Evolutionary conservation across 2,329 filamentous ascomycete genomes (phyloP).

Genomic region (Paracamarosporium sp.): DNA sequence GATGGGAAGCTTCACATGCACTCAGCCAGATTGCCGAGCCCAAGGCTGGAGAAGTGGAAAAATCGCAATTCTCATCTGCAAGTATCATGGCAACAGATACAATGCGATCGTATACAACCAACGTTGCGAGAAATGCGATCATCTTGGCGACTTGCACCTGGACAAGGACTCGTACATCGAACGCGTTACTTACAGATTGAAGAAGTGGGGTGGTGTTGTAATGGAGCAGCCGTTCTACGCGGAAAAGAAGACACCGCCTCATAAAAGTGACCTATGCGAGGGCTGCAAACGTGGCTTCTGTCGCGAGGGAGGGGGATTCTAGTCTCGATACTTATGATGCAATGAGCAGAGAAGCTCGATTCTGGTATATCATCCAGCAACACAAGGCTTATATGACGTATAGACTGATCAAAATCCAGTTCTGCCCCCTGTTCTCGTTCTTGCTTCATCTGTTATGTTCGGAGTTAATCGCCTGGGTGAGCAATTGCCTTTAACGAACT

Average conservation of each 20-base stretch:
- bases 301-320: not conserved
- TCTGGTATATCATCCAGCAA: no score
- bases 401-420: no score
- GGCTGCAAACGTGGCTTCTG: not conserved
- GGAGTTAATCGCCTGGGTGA: no score
- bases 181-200: constrained; percentile 15
- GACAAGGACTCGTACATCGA: constrained; percentile 19
- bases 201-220: constrained; percentile 2
- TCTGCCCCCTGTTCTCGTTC: no score
- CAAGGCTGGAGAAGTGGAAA: no score
- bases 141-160: constrained; percentile 11
- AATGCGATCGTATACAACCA: constrained; percentile 20
- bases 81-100: constrained; percentile 14
- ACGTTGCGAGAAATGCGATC: constrained; percentile 15
- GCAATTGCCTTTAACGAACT: no score
- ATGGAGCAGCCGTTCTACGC: not conserved
- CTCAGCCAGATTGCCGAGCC: not conserved
- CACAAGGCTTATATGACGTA: no score
- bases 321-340: no score
- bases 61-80: constrained; percentile 6
- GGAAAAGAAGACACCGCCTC: not conserved
- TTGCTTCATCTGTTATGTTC: no score
- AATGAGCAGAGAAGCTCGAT: no score
- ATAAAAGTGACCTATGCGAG: not conserved
- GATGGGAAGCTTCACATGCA: constrained; percentile 14